Evolutionary conservation across 768 basidiomycete genomes (phyloP), one percentile per base, ranked within the genome.

Genomic region (Nevesoporus exiguus): DNA sequence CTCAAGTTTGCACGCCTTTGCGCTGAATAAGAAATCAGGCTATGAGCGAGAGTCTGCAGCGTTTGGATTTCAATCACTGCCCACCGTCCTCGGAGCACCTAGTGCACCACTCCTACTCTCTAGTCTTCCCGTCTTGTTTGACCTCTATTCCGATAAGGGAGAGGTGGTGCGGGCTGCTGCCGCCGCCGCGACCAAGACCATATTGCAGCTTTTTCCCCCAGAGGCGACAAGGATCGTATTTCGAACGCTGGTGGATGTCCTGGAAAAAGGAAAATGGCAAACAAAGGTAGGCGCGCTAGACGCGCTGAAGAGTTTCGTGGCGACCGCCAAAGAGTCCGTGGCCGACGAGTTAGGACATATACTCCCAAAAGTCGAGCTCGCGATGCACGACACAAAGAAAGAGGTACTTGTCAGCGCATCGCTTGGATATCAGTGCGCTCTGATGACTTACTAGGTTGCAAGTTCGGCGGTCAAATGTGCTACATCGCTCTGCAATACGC

Each of bases 331-430:
- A 57, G 87, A 87, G 50, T 77, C 79, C 40, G 88, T 97, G 47
- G 93, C 92, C n/a, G 80, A 82, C 30, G 86, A 95, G 65, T 76
- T 98, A 34, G 94, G 84, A 15, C 74, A 76, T 10, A 82, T 90
- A 42, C 80, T 98, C 44, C 95, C 95, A 19, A 86, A 84, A 63
- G 85, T 98, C 13, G 93, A 95, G 68, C 75, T 74, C 33, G 86
- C 93, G 6, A 94, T 98, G 94, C 92, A 96, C 64, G 96, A 98
- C 73, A 98, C 96, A 54, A 98, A 98, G 71, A 73, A 82, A 63
- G 96, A 98, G 81, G 94, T 93, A 56, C 25, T 25, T 19, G 33
- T 51, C 39, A 29, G 41, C 61, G 79, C 41, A 11, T 34, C 31
- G 22, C 14, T 43, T 21, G 21, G 29, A n/a, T 2, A 11, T 39